Base-by-base conservation (phyloP, 2,329 filamentous ascomycete genomes). In the Penicillium nordicum region DNA sequence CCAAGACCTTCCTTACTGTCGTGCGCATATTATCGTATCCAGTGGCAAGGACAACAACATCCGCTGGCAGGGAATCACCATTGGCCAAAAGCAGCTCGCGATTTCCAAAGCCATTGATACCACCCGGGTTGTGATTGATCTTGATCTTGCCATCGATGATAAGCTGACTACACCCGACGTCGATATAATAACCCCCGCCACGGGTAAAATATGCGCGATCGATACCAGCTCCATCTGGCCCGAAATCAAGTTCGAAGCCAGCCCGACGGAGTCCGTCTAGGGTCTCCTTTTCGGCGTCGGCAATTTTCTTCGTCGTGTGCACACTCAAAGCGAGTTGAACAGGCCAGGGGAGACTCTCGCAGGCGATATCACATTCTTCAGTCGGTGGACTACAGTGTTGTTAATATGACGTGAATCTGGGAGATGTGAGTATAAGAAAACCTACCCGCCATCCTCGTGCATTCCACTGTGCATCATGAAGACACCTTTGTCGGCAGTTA, bases 11-110 rank as follows among this genome's bases (percentile, higher is more conserved):
- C n/a, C 82, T 74, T 1, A 86, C 83, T 21, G 82, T 82, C 0
- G 82, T 85, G 11, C 79, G 77, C 86, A 90, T 90, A 66, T 88
- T 88, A 58, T 86, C 80, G 62, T 87, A 89, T 4, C 80, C 84
- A 0, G 84, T 87, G 0, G 84, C 84, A 41, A 87, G 77, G 0
- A 89, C 79, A 9, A 89, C 80, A 59, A 87, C 79, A 59, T 88
- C 86, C 0, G 85, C 84, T 18, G 82, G 78, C 0, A 88, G 67
- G 61, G 79, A 78, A 0, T 73, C 71, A 0, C 84, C 85, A 57
- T 88, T 85, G 0, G 76, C 76, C 4, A 86, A 77, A 1, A 74
- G 68, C 0, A 82, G 59, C 1, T 77, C 79, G 0, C 74, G 64
- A 0, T 78, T 73, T 0, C 80, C 75, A 2, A 88, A 79, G 23